Base-by-base conservation (phyloP, 108 stramenopile genomes). In the Nitzschia inconspicua region DNA sequence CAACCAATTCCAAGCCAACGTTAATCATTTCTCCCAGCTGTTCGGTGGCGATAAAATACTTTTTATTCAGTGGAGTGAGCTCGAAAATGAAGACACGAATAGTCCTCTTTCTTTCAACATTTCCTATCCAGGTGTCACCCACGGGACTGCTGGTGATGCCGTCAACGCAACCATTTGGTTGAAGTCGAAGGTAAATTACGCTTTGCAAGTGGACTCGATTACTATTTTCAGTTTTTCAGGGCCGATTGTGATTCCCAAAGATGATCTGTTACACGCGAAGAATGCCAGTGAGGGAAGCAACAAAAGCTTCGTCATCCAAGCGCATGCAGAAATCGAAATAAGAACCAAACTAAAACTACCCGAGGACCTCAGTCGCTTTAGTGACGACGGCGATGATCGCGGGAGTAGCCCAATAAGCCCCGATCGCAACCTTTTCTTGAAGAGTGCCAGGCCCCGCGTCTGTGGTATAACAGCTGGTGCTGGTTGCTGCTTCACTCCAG, bases 101-200 rank as follows among this genome's bases (percentile, higher is more conserved):
- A n/a, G n/a, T n/a, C 90, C 90, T 2, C 80, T 93, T 51, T 80
- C 82, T 8, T 93, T 93, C 47, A 59, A 68, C 23, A 65, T 87
- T 8, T 80, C 83, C 5, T 93, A 88, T 65, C 82, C 84, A 2
- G 18, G 49, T 6, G 61, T 57, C 7, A 87, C 86, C 11, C 84
- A 86, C 42, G 91, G 85, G 44, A 78, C 71, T 9, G 66, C 75
- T 30, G 78, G 87, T 11, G 85, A 89, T 34, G 60, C 47, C 0
- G 85, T 86, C 3, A 39, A 61, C 32, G 85, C 83, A 1, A 75
- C 57, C 27, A 58, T 93, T 0, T 66, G 66, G 27, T 62, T 93
- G 66, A 83, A 79, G 54, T 89, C 90, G 13, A 72, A 79, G 42
- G 72, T 93, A 20, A 57, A 73, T 44, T 76, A 79, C 75, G 73